phyloP scores from a whole-genome alignment of 1,139 yeast genomes.

The Saccharomycopsis crataegensis region DNA sequence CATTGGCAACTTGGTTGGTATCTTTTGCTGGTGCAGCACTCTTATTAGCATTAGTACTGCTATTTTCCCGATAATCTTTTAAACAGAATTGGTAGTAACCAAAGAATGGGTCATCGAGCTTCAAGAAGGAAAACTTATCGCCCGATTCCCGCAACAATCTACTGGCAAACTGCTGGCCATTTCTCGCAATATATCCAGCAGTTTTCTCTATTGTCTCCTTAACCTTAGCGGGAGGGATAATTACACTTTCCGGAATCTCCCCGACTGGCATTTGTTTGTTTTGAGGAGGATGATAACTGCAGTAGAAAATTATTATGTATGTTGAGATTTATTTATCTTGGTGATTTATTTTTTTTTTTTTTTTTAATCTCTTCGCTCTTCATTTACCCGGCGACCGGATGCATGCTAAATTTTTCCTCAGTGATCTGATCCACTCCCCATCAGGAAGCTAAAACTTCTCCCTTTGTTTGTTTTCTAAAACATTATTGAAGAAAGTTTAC shows the following conservation, averaged over 20 bases:
- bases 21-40: too few relatives aligned
- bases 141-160: constrained; percentile 43
- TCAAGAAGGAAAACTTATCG: constrained; percentile 58
- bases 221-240: constrained; percentile 52
- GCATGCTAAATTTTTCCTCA: too few relatives aligned
- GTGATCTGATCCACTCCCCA: too few relatives aligned
- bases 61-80: constrained; percentile 16
- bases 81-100: constrained; percentile 46
- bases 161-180: constrained; percentile 61
- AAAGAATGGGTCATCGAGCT: constrained; percentile 46
- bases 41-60: not conserved
- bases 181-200: constrained; percentile 58
- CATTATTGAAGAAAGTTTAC: too few relatives aligned
- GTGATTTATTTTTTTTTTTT: too few relatives aligned
- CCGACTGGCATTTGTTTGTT: not conserved
- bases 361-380: too few relatives aligned
- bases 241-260: constrained; percentile 32
- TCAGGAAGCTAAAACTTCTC: too few relatives aligned
- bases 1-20: constrained; percentile 14
- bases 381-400: too few relatives aligned
- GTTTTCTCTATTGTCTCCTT: constrained; percentile 62
- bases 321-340: too few relatives aligned
- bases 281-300: too few relatives aligned
- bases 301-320: too few relatives aligned
- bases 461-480: too few relatives aligned